Evolutionary conservation across 257 asterid species (phyloP).

Genomic region (Salvia splendens): DNA sequence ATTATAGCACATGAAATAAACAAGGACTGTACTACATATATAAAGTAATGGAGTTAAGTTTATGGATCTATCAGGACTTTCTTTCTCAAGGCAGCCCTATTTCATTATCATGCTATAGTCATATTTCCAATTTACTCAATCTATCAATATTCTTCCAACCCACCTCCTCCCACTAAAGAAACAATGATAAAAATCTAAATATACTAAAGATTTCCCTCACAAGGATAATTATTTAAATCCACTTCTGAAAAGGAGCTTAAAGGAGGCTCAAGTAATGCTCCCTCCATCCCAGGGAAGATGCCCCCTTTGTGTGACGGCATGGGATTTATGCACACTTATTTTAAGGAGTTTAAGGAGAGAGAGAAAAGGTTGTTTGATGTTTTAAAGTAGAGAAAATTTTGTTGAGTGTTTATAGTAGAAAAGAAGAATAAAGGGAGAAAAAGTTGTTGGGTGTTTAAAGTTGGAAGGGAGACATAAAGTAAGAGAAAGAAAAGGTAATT

Average conservation of each 20-base stretch:
- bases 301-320: no score
- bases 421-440: no score
- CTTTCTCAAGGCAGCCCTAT: neutral
- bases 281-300: no score
- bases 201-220: neutral
- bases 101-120: neutral
- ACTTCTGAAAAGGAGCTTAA: neutral
- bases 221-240: conserved; percentile 5
- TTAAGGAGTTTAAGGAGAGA: no score
- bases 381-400: no score
- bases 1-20: conserved; percentile 16
- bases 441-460: no score
- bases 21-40: conserved; percentile 20
- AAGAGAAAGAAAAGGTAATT: no score
- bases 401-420: no score
- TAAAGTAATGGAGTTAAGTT: conserved; percentile 13
- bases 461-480: no score
- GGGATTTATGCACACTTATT: no score
- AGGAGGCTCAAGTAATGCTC: conserved; percentile 8
- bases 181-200: neutral
- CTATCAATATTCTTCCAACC: neutral
- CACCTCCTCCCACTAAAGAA: neutral
- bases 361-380: no score
- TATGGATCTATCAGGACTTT: neutral
- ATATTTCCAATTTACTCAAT: neutral